These are phyloP conservation scores for Pseudotsuga menziesii DNA, from an alignment of 75 land plant species.

Conservation along the genomic window DNA sequence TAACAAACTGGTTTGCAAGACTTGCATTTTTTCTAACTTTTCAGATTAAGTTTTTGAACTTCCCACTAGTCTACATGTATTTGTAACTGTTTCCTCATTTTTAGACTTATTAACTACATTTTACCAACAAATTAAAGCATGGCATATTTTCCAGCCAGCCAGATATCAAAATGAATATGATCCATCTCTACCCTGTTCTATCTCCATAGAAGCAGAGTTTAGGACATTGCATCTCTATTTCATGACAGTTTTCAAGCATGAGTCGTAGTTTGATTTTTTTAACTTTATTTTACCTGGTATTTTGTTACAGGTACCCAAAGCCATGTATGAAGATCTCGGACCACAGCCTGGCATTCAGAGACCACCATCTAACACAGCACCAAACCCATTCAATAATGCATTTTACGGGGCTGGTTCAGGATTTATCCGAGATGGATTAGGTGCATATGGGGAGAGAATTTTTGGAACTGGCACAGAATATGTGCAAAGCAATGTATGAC, in stretches of 20 bases:
- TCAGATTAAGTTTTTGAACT: neutral
- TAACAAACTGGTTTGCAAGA: too few species aligned
- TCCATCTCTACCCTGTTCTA: neutral
- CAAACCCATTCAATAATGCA: constrained; percentile 58
- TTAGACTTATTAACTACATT: neutral
- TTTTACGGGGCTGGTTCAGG: constrained; percentile 67
- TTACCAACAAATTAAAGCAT: neutral
- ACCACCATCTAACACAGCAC: constrained; percentile 23
- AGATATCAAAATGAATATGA: neutral
- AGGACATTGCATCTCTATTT: neutral
- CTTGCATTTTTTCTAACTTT: neutral
- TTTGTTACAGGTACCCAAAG: constrained; percentile 9
- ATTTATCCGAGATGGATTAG: constrained; percentile 52
- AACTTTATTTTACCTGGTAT: neutral
- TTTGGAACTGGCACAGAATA: constrained; percentile 73
- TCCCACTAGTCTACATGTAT: neutral
- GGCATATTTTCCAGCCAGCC: neutral
- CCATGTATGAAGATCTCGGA: constrained; percentile 35
- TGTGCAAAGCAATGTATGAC: constrained; percentile 84
- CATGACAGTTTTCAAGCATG: neutral
- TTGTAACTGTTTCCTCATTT: neutral
- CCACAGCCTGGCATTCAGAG: constrained; percentile 37
- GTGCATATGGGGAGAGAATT: constrained; percentile 66
- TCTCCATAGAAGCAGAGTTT: neutral
- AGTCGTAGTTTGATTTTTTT: neutral